phyloP scores from a whole-genome alignment of 2,329 filamentous ascomycete species.

The Epichloe coenophiala region DNA sequence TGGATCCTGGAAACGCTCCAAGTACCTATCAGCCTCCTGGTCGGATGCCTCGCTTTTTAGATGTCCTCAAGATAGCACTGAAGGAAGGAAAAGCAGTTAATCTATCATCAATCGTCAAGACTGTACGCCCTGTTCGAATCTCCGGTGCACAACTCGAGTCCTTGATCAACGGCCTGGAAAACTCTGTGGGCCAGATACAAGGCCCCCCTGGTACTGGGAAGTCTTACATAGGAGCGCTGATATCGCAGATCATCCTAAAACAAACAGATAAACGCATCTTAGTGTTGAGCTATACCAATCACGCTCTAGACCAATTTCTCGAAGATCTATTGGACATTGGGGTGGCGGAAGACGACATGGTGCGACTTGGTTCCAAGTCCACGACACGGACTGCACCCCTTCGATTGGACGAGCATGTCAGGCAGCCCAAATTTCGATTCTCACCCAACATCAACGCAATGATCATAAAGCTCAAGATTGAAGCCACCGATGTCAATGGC shows the following conservation, averaged over 20 bases:
- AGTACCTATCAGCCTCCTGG: too few relatives aligned
- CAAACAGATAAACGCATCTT: conserved; percentile 38
- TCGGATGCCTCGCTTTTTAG: too few relatives aligned
- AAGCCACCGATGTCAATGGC: too few relatives aligned
- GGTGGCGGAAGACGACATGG: conserved; percentile 34
- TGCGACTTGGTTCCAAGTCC: conserved; percentile 50
- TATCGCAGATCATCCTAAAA: conserved; percentile 41
- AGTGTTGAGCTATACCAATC: conserved; percentile 55
- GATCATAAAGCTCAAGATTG: too few relatives aligned
- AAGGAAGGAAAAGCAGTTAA: too few relatives aligned
- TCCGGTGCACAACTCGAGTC: conserved; percentile 38
- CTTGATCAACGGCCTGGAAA: conserved; percentile 37
- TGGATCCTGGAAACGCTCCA: conserved; percentile 16
- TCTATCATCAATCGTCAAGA: too few relatives aligned
- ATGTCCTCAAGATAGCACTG: too few relatives aligned
- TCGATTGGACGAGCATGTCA: neutral
- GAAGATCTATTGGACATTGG: conserved; percentile 49
- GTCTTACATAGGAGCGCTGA: conserved; percentile 55
- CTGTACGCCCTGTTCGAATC: conserved; percentile 14
- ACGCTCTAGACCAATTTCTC: conserved; percentile 52
- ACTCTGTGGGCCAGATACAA: conserved; percentile 49
- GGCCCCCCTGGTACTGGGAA: conserved; percentile 69
- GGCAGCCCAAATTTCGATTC: too few relatives aligned
- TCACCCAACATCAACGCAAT: too few relatives aligned
- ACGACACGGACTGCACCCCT: conserved; percentile 15